Percentiles rank a stretch among this genome's conserved stretches.
Conservation (phyloP, 257 asterid genomes). For the Echium plantagineum region DNA sequence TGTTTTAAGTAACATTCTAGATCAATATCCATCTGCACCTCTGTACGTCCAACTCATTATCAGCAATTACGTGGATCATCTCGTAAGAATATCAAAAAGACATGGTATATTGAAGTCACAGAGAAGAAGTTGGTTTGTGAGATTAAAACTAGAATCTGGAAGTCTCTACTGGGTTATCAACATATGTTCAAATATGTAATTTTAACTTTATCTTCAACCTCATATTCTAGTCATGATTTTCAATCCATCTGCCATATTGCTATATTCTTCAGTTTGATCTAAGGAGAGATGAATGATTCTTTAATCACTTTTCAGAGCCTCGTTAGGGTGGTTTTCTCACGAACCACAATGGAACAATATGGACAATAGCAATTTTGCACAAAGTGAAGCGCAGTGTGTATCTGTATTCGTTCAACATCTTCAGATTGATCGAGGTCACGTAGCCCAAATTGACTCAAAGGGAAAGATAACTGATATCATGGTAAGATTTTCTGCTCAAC, state of each 20-base stretch:
- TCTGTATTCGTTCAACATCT: conserved; percentile 74
- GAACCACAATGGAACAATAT: conserved; percentile 85
- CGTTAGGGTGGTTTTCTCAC: conserved; percentile 92
- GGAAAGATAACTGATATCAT: conserved; percentile 42
- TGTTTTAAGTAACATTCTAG: background rate
- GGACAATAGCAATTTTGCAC: conserved; percentile 66
- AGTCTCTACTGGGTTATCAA: background rate
- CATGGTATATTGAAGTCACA: background rate
- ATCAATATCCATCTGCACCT: background rate
- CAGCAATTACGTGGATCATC: background rate
- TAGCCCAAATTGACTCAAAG: conserved; percentile 47
- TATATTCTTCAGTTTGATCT: conserved; percentile 1
- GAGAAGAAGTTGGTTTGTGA: background rate
- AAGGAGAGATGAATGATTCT: background rate
- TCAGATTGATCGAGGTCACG: conserved; percentile 48
- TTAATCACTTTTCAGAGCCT: conserved; percentile 44
- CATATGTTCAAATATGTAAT: background rate
- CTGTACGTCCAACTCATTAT: background rate
- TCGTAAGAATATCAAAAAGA: background rate
- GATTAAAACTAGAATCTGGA: background rate
- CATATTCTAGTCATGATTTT: conserved; percentile 1
- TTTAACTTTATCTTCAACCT: background rate
- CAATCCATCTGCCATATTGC: background rate
- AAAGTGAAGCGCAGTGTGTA: conserved; percentile 86
- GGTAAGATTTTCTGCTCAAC: conserved; percentile 40